These are phyloP conservation scores for Pythium apleroticum DNA, from an alignment of 352 stramenopile genomes.

Conservation along the genomic window DNA sequence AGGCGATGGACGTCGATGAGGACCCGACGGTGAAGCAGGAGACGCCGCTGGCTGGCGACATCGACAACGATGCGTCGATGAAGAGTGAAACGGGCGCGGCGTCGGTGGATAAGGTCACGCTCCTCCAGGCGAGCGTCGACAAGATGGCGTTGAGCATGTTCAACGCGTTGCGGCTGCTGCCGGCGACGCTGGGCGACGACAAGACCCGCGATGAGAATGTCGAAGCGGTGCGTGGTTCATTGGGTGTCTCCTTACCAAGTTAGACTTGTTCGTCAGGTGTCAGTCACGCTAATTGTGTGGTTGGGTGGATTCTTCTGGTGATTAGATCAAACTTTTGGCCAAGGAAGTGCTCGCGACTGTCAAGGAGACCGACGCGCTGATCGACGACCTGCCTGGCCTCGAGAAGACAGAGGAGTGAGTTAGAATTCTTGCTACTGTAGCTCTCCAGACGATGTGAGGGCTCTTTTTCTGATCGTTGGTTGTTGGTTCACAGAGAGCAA, in stretches of 20 bases:
- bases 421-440: neutral
- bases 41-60: constrained; percentile 2
- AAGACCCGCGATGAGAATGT: constrained; percentile 53
- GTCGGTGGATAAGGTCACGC: constrained; percentile 72
- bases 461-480: neutral
- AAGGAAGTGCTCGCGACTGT: constrained; percentile 77
- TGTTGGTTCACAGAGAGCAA: constrained; percentile 53
- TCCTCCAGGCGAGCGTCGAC: constrained; percentile 85
- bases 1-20: constrained; percentile 23
- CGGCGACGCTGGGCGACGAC: constrained; percentile 48
- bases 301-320: constrained; percentile 4
- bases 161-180: constrained; percentile 79
- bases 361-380: constrained; percentile 76
- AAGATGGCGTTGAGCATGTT: constrained; percentile 89
- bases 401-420: constrained; percentile 74
- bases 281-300: neutral
- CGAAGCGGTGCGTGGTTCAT: constrained; percentile 39
- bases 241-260: too few species aligned
- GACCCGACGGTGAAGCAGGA: constrained; percentile 10
- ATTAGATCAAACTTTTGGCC: constrained; percentile 69
- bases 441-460: neutral
- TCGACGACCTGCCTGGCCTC: constrained; percentile 80
- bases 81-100: constrained; percentile 5
- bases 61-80: neutral
- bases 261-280: neutral